Evolutionary conservation across 78 protist genomes (phyloP).

Genomic region (Chrysochromulina tobinii): DNA sequence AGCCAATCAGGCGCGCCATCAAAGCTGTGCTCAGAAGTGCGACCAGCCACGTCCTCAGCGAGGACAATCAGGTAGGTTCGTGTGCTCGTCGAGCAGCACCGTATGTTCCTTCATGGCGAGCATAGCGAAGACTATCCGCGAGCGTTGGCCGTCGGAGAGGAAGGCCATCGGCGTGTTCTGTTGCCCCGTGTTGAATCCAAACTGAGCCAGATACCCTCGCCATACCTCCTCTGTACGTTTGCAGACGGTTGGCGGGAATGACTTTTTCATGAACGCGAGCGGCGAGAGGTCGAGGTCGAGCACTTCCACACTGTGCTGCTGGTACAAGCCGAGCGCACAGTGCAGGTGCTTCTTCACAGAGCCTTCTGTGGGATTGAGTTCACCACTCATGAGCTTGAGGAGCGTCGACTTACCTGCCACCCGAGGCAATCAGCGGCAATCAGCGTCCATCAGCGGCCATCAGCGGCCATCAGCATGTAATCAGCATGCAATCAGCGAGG

Average conservation of each 20-base stretch:
- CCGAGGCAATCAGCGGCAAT: conserved; percentile 75
- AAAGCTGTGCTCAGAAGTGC: too few species aligned
- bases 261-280: conserved; percentile 52
- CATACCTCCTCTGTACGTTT: background rate
- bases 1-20: too few species aligned
- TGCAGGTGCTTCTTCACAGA: conserved; percentile 59
- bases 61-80: background rate
- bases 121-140: conserved; percentile 36
- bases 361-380: conserved; percentile 80
- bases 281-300: conserved; percentile 52
- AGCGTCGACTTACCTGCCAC: conserved; percentile 61
- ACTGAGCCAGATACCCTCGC: background rate
- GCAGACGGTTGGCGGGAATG: background rate
- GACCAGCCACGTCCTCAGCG: too few species aligned
- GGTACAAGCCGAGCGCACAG: conserved; percentile 63
- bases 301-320: conserved; percentile 52
- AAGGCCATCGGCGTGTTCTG: background rate
- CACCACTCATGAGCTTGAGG: background rate
- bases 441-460: background rate
- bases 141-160: conserved; percentile 38
- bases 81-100: conserved; percentile 5
- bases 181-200: background rate
- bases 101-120: background rate
- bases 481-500: too few species aligned
- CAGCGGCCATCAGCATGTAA: background rate